Evolutionary conservation across 177 flowering plant genomes (phyloP).

Genomic region (Vitis hybrid): DNA sequence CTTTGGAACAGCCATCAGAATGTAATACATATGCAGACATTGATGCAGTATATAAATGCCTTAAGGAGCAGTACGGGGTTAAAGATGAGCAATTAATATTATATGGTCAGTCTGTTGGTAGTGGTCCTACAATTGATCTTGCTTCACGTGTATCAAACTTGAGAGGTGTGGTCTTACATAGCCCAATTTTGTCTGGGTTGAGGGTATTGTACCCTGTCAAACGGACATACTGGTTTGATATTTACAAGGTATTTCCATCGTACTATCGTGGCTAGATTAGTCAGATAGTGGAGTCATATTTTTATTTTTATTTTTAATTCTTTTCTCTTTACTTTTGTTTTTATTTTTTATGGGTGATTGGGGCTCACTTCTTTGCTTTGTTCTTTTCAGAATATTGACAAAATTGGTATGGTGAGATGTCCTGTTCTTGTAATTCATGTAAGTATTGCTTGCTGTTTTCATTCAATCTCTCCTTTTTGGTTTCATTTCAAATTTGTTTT

Average conservation of each 20-base stretch:
- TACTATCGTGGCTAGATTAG: no score
- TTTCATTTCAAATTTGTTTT: background rate
- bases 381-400: constrained; percentile 75
- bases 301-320: background rate
- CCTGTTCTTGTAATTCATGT: constrained; percentile 89
- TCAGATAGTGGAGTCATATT: no score
- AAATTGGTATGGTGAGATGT: constrained; percentile 67
- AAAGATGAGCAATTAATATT: constrained; percentile 75
- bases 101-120: constrained; percentile 93
- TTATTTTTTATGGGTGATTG: background rate
- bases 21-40: constrained; percentile 86
- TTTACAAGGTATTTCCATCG: constrained; percentile 63
- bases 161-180: constrained; percentile 82
- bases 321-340: background rate
- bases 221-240: constrained; percentile 81
- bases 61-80: constrained; percentile 75
- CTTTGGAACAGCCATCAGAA: constrained; percentile 73
- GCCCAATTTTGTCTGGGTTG: constrained; percentile 82
- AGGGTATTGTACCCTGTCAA: constrained; percentile 82
- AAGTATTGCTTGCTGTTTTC: constrained; percentile 26
- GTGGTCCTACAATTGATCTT: constrained; percentile 88
- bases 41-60: constrained; percentile 84
- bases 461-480: background rate
- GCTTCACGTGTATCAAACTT: constrained; percentile 66
- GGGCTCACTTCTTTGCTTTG: constrained; percentile 7